Conservation (phyloP, 1,284 basidiomycete genomes). For the Termitomyces sp. region DNA sequence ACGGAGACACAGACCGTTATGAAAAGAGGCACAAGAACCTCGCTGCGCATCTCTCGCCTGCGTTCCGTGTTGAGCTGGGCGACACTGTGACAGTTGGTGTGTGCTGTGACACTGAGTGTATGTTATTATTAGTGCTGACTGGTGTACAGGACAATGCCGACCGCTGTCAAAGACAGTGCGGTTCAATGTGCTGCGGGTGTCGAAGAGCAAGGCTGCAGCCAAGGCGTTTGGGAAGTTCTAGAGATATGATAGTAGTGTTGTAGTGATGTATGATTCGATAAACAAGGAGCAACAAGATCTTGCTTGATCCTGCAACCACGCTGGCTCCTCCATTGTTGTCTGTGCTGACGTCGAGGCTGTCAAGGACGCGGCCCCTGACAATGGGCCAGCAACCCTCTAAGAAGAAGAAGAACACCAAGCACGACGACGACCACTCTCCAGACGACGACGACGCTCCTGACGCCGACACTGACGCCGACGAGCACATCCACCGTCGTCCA, state of each 20-base stretch:
- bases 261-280: conserved; percentile 9
- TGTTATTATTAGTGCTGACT: not conserved
- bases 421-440: conserved; percentile 31
- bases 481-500: conserved; percentile 29
- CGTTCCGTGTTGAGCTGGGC: conserved; percentile 94
- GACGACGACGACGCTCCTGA: conserved; percentile 27
- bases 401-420: conserved; percentile 65
- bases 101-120: conserved; percentile 28
- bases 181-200: conserved; percentile 94
- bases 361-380: conserved; percentile 65
- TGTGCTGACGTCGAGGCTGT: conserved; percentile 63
- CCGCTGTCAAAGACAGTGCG: conserved; percentile 99
- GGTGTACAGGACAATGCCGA: conserved; percentile 82
- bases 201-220: conserved; percentile 81
- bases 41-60: conserved; percentile 94
- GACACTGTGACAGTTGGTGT: conserved; percentile 94
- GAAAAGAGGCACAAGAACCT: conserved; percentile 99
- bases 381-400: conserved; percentile 81
- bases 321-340: conserved; percentile 79
- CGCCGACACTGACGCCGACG: conserved; percentile 35
- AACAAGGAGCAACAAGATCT: conserved; percentile 22
- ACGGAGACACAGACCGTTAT: conserved; percentile 68
- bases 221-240: conserved; percentile 97
- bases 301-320: conserved; percentile 31
- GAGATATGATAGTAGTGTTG: not conserved